phyloP scores from a whole-genome alignment of 768 basidiomycete species.

The Pisolithus marmoratus region DNA sequence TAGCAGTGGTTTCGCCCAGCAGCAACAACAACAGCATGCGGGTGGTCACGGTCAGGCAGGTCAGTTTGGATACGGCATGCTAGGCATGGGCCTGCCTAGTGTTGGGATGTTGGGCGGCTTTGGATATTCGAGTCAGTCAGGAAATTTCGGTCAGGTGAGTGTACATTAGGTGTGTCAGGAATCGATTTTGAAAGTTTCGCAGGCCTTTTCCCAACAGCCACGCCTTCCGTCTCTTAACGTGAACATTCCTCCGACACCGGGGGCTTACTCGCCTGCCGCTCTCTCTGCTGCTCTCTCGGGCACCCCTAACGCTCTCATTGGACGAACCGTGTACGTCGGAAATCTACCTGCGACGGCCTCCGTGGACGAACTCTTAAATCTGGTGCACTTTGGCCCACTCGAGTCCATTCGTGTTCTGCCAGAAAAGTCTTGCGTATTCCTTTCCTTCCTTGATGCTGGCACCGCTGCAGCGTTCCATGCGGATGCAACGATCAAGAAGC shows the following conservation, averaged over 20 bases:
- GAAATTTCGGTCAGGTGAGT: conserved; percentile 59
- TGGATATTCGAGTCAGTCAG: conserved; percentile 67
- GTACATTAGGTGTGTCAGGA: neutral
- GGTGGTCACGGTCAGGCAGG: conserved; percentile 49
- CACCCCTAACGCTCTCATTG: conserved; percentile 46
- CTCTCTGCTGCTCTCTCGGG: conserved; percentile 66
- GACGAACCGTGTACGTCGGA: conserved; percentile 95
- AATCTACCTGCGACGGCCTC: conserved; percentile 93
- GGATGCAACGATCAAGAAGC: conserved; percentile 92
- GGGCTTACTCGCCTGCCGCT: conserved; percentile 74
- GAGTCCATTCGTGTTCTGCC: conserved; percentile 92
- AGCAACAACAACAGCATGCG: conserved; percentile 31
- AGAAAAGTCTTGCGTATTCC: conserved; percentile 96
- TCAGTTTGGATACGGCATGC: conserved; percentile 62
- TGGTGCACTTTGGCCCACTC: conserved; percentile 96
- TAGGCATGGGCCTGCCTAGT: conserved; percentile 73
- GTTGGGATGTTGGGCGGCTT: conserved; percentile 71
- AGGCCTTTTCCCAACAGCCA: conserved; percentile 40
- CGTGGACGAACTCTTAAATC: conserved; percentile 95
- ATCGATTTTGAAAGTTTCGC: conserved; percentile 9
- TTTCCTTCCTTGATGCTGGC: conserved; percentile 91
- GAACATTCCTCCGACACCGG: conserved; percentile 65
- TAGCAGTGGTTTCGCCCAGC: conserved; percentile 48
- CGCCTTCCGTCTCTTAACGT: conserved; percentile 62
- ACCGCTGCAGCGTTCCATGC: conserved; percentile 97